Base-by-base conservation (phyloP, 768 basidiomycete genomes). In the Hysterangium stoloniferum region DNA sequence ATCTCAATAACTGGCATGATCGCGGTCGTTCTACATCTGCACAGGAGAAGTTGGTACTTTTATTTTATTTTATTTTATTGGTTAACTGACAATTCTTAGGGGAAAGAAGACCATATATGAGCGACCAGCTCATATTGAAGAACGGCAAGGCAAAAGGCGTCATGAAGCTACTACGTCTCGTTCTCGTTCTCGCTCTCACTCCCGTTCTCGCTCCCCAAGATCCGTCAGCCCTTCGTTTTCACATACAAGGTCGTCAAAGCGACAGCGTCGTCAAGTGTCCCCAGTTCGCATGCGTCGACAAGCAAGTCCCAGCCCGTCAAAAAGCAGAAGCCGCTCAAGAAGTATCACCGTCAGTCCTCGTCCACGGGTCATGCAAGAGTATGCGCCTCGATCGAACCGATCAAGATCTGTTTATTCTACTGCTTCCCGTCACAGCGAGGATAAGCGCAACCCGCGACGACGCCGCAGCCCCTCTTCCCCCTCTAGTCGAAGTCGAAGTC, bases 151-250 rank as follows among this genome's bases (percentile, higher is more conserved):
- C 12, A 32, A 28, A 58, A 66, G 48, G 68, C 75, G 54, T 27
- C 53, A 29, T 8, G n/a, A 52, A 34, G 27, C 11, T 8, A 52
- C 48, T 19, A 20, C n/a, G 5, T 62, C 57, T 19, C 73, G 71
- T 42, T 77, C 77, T 33, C 61, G 56, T 22, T 79, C 72, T 6
- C 64, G 64, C 51, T 74, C 85, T 24, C 77, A 71, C 28, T 86
- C 82, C 8, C 63, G 62, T 11, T 71, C 84, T 25, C 75, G 71
- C 37, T 83, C 86, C 15, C 72, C 71, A 34, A 80, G 78, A 31
- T 60, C 66, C 7, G 27, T 27, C 9, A 28, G 38, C 36, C 31
- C 49, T n/a, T 42, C 49, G n/a, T 28, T 34, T n/a, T 25, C 37
- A 42, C 34, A 27, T 29, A 22, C 41, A 27, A 40, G 24, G 51